Evolutionary conservation across 2,329 filamentous ascomycete genomes (phyloP), one percentile per base, ranked within the genome.

Genomic region (Aciculosporium take): DNA sequence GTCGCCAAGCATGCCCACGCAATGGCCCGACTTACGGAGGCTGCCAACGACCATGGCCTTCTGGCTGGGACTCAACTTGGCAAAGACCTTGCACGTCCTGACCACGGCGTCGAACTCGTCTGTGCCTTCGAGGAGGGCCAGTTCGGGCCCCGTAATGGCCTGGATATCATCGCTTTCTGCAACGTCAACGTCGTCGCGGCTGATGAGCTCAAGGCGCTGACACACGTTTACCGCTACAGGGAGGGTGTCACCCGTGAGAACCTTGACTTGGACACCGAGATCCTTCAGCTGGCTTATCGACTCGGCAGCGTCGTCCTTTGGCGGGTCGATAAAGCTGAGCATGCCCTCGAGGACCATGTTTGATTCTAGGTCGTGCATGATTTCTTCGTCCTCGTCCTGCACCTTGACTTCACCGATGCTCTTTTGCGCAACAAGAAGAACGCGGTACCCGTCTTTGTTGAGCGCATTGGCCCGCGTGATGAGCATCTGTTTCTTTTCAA

Each of bases 1-100:
- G 33, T 56, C 54, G 4, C 54, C 54, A 13, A 55, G 45, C 53
- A 56, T 56, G 5, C 54, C 53, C 1, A 56, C 54, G 33, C 49
- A 52, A 39, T 54, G 40, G 3, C 53, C 54, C 3, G 48, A 45
- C 25, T 43, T 46, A 25, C 46, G 47, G 9, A 56, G 44, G 24
- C 48, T 51, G 13, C 45, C 46, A 13, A 55, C 41, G 18, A 56
- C 49, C n/a, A 46, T 31, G 4, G 49, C 49, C 41, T 56, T 56
- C 35, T 56, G 54, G 5, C 44, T 46, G 0, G 54, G 54, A 1
- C 49, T 51, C 27, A 56, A 45, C 42, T 55, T 56, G 39, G 54
- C 53, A 44, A 56, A 55, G 5, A 56, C 50, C 20, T 46, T 52
- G 48, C 54, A 55, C 2, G 36, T 44, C 17, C 34, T 45, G 8